Conservation (phyloP, 2,329 filamentous ascomycete species). For the Talaromyces albobiverticillius region DNA sequence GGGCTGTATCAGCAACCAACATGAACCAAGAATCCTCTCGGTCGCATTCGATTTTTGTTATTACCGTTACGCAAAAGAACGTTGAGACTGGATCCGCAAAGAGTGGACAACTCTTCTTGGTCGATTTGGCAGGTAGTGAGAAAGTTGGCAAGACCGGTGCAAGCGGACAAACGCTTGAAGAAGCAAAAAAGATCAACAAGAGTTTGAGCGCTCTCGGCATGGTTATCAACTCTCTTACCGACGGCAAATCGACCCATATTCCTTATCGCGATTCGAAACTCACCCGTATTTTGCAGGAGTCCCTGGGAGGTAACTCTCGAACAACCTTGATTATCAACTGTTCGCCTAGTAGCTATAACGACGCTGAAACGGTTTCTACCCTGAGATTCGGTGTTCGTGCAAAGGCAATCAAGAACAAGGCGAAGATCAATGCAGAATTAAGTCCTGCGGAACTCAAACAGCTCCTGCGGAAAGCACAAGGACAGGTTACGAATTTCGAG, state of each 20-base stretch:
- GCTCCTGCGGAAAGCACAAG: slow-evolving; percentile 87
- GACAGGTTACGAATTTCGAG: slow-evolving; percentile 84
- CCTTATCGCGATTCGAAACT: slow-evolving; percentile 98
- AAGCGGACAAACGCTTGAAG: slow-evolving; percentile 93
- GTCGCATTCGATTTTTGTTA: slow-evolving; percentile 96
- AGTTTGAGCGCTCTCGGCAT: slow-evolving; percentile 96
- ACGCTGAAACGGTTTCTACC: slow-evolving; percentile 88
- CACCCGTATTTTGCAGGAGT: slow-evolving; percentile 95
- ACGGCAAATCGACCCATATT: slow-evolving; percentile 93
- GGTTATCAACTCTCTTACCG: slow-evolving; percentile 97
- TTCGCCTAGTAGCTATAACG: slow-evolving; percentile 98
- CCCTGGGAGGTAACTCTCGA: slow-evolving; percentile 91
- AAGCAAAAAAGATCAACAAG: slow-evolving; percentile 99
- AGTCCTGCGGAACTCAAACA: slow-evolving; percentile 93
- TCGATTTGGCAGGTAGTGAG: slow-evolving; percentile 96
- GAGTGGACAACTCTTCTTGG: slow-evolving; percentile 93
- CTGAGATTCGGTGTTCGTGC: slow-evolving; percentile 92
- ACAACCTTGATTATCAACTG: slow-evolving; percentile 99
- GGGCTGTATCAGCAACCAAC: slow-evolving; percentile 94
- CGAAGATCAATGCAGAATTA: slow-evolving; percentile 98
- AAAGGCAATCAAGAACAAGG: slow-evolving; percentile 99
- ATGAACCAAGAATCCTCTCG: slow-evolving; percentile 99
- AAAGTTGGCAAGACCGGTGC: slow-evolving; percentile 98
- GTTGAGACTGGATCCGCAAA: slow-evolving; percentile 94
- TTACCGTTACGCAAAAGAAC: slow-evolving; percentile 97